Evolutionary conservation across 768 basidiomycete genomes (phyloP).

Genomic region (Boletus fagicola): DNA sequence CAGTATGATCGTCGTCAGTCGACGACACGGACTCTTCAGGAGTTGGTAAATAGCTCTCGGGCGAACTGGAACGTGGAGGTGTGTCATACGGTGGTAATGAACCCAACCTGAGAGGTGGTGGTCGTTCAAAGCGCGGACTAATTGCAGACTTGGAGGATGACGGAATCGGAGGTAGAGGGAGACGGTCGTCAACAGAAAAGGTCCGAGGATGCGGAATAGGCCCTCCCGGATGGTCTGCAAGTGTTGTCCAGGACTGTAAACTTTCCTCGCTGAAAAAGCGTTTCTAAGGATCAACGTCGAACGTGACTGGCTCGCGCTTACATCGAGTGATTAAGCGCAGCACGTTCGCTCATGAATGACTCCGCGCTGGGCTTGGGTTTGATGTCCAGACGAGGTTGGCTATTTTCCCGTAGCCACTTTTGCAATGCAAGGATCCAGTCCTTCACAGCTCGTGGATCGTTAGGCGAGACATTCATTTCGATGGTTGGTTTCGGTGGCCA

Average conservation of each 20-base stretch:
- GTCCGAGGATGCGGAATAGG: constrained; percentile 54
- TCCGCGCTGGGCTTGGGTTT: constrained; percentile 44
- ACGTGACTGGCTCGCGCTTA: constrained; percentile 10
- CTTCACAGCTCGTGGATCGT: constrained; percentile 53
- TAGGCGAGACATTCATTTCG: constrained; percentile 40
- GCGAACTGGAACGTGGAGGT: constrained; percentile 48
- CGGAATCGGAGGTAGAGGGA: constrained; percentile 39
- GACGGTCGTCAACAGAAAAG: constrained; percentile 60
- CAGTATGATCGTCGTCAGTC: constrained; percentile 43
- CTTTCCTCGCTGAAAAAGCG: constrained; percentile 36
- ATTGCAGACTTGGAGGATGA: constrained; percentile 27
- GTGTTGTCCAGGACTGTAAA: constrained; percentile 45
- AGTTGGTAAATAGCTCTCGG: constrained; percentile 55
- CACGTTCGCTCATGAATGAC: constrained; percentile 46
- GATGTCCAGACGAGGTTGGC: constrained; percentile 31
- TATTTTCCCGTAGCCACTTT: constrained; percentile 68
- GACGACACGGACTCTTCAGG: constrained; percentile 54
- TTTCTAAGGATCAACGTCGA: constrained; percentile 3
- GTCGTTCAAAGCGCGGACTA: constrained; percentile 36
- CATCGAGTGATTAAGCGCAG: constrained; percentile 35
- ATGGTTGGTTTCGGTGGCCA: constrained; percentile 78
- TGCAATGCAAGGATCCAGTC: constrained; percentile 73
- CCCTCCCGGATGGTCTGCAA: constrained; percentile 37
- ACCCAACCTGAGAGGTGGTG: constrained; percentile 50
- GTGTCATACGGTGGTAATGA: constrained; percentile 41